Conservation (phyloP, 2,329 filamentous ascomycete species). For the Alternaria sp. region DNA sequence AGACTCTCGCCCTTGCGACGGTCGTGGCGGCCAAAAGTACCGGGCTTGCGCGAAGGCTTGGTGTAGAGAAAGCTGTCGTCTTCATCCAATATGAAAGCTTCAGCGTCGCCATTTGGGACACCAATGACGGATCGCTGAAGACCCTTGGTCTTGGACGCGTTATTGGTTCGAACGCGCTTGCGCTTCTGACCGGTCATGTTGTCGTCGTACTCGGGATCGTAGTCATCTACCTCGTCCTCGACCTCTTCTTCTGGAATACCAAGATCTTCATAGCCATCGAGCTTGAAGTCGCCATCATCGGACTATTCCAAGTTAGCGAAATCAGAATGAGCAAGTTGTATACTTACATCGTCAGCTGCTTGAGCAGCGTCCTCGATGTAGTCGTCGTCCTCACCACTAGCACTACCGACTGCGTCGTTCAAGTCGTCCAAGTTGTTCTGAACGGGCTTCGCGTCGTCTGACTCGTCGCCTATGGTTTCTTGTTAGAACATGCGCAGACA, state of each 20-base stretch:
- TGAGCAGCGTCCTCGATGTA: constrained; percentile 7
- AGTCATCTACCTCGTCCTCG: constrained; percentile 10
- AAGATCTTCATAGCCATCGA: constrained; percentile 24
- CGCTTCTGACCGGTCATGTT: constrained; percentile 16
- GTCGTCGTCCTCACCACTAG: constrained; percentile 12
- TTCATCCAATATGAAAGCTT: constrained; percentile 33
- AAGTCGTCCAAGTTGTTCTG: constrained; percentile 7
- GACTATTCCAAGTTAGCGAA: constrained; percentile 12
- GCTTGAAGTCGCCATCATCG: constrained; percentile 23
- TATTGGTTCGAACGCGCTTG: constrained; percentile 20
- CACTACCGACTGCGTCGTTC: constrained; percentile 10
- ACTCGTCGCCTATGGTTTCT: constrained; percentile 7
- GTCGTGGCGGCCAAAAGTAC: constrained; percentile 32
- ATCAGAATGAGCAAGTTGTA: not conserved
- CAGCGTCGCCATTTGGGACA: constrained; percentile 14
- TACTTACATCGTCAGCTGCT: constrained; percentile 10
- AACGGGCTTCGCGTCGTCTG: constrained; percentile 12
- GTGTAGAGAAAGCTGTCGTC: constrained; percentile 8
- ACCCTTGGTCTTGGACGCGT: constrained; percentile 1
- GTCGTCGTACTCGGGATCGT: constrained; percentile 14
- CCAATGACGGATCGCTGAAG: constrained; percentile 18
- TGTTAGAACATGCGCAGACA: constrained; percentile 4
- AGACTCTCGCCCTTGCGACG: constrained; percentile 45
- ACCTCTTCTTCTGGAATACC: constrained; percentile 4
- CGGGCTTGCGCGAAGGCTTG: constrained; percentile 20